Evolutionary conservation across 495 filamentous ascomycete genomes (phyloP), one percentile per base, ranked within the genome.

Genomic region (Cairneyella variabilis): DNA sequence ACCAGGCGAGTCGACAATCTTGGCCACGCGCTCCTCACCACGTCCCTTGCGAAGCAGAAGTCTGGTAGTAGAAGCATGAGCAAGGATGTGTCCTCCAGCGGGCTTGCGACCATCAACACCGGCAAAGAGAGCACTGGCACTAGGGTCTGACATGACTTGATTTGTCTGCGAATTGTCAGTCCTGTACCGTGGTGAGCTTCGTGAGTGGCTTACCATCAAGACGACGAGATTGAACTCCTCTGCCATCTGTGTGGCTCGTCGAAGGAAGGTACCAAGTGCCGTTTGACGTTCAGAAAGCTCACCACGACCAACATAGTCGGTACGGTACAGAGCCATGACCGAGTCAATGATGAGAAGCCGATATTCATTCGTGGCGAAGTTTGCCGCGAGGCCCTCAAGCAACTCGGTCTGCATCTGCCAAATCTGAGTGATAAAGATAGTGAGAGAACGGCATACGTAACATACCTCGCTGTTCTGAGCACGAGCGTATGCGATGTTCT

Each of bases 191-290:
- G 43, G 41, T 22, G 30, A 37, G 46, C 11, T 38, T 21, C 10
- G 25, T 17, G 18, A 26, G 18, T 30, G 11, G 9, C 65, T 50
- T 64, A 86, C 83, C 81, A 90, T 83, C 44, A 90, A 68, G 21
- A 90, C 85, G 47, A 78, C 83, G 53, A 91, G 71, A 57, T 90
- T 91, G 69, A 91, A 91, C 61, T 90, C 87, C 70, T 90, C 86
- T 42, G 86, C 83, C 76, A 89, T 85, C 64, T 88, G 84, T 12
- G 83, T 78, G 12, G 89, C 66, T 61, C 80, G 83, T 54, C 79
- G 79, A 43, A 90, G 62, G 66, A 89, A 89, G 58, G 84, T 78
- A 61, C 83, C 83, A 14, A 91, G 71, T 57, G 86, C 89, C 71
- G 87, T 83, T 68, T 91, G 87, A 5, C 87, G 76, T 59, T 90